Base-by-base conservation (phyloP, 2,329 filamentous ascomycete genomes). In the Lojkania enalia region DNA sequence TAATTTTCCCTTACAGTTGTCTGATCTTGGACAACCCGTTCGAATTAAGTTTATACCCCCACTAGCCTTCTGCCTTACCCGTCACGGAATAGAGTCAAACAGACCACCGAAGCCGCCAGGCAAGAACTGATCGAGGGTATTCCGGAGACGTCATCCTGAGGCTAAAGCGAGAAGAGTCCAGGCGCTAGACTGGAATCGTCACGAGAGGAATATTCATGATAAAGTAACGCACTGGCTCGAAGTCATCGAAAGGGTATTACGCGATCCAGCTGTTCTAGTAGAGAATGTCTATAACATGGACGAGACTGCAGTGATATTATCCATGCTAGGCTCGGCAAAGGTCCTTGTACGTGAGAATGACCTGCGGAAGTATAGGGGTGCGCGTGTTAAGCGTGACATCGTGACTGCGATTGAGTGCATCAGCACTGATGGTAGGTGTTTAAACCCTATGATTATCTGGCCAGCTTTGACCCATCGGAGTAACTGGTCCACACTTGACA, bases 181-280 rank as follows among this genome's bases (percentile, higher is more conserved):
- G 38, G 42, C 49, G 30, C 42, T 50, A 27, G 49, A 53, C 38
- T 55, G 46, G 46, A 52, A 52, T 11, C 42, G 46, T 7, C 37
- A 55, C 18, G 50, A 55, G 9, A 46, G 39, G 0, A 52, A 54
- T 32, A 52, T 47, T 12, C 46, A 54, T 49, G 35, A 13, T 31
- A 19, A 33, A 16, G 15, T 33, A 11, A 16, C 16, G 16, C 9
- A 33, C 9, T 33, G 30, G 30, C 16, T 11, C 30, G 30, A 33
- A 16, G 30, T 33, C 7, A 33, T 33, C 30, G 15, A 33, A 33
- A 33, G 15, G 30, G 30, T 33, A 15, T 33, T 33, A 7, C 7
- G 16, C 9, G 9, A 33, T 33, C 30, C 30, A 16, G 30, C 9
- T 33, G 30, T 33, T 15, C 15, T 9, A 16, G 15, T 7, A 16